These are phyloP conservation scores for Trichoderma hamatum DNA, from an alignment of 2,329 filamentous ascomycete genomes.

Conservation along the genomic window DNA sequence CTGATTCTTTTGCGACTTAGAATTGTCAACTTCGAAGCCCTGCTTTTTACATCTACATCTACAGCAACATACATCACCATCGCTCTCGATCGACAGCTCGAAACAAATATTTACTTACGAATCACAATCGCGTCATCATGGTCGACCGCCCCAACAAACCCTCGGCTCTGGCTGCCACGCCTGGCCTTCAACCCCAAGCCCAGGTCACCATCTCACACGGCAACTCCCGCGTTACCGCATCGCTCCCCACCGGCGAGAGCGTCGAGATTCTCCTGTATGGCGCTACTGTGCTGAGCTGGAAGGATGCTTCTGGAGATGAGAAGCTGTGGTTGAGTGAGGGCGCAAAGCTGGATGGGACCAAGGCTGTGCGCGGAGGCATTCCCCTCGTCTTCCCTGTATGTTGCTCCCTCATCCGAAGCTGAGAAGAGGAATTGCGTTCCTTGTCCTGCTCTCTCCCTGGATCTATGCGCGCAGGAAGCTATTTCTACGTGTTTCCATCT, in stretches of 20 bases:
- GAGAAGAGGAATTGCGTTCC: constrained; percentile 29
- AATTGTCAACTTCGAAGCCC: neutral
- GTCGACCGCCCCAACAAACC: constrained; percentile 88
- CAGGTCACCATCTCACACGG: constrained; percentile 74
- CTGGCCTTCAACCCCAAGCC: constrained; percentile 72
- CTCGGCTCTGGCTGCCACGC: constrained; percentile 72
- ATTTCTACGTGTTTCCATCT: neutral
- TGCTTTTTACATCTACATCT: neutral
- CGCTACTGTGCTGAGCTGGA: constrained; percentile 93
- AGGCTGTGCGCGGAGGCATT: constrained; percentile 88
- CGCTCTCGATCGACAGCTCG: neutral
- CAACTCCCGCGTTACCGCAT: constrained; percentile 74
- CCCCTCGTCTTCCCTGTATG: constrained; percentile 90
- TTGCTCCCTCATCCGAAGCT: constrained; percentile 28
- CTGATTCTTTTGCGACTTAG: neutral
- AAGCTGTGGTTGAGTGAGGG: constrained; percentile 84
- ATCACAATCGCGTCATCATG: constrained; percentile 47
- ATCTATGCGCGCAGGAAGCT: neutral
- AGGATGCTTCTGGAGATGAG: constrained; percentile 75
- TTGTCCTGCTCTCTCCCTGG: neutral
- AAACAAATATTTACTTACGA: neutral
- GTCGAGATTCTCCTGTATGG: constrained; percentile 87
- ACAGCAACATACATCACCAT: neutral
- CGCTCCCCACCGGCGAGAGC: constrained; percentile 82
- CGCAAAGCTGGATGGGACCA: constrained; percentile 81